A percentile compares a stretch with the other conserved stretches of the same genome.
Evolutionary conservation across 495 filamentous ascomycete species (phyloP).

Genomic region (Aspergillus mulundensis): DNA sequence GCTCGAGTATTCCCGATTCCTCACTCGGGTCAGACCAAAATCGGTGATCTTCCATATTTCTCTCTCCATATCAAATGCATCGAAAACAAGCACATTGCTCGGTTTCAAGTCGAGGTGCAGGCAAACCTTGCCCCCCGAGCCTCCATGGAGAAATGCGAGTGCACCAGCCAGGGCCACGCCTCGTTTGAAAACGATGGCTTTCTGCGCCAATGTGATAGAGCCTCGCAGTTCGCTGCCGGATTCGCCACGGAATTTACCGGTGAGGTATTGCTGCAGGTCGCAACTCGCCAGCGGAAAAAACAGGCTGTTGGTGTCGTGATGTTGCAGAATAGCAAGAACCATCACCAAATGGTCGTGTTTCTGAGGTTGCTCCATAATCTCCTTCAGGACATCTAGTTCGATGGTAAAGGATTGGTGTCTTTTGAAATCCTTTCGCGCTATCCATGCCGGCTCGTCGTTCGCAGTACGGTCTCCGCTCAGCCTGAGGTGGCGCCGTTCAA

Average conservation of each 20-base stretch:
- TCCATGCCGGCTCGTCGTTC: not conserved
- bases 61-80: slow-evolving; percentile 1
- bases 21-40: slow-evolving; percentile 26
- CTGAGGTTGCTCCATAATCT: slow-evolving; percentile 9
- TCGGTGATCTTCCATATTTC: slow-evolving; percentile 31
- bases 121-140: slow-evolving; percentile 15
- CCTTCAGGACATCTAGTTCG: slow-evolving; percentile 10
- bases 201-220: slow-evolving; percentile 4
- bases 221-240: not conserved
- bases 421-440: slow-evolving; percentile 19
- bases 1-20: slow-evolving; percentile 5
- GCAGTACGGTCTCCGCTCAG: not conserved
- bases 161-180: slow-evolving; percentile 18
- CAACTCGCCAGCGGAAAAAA: slow-evolving; percentile 18
- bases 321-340: slow-evolving; percentile 15
- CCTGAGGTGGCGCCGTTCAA: slow-evolving; percentile 13
- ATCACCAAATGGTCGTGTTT: slow-evolving; percentile 14
- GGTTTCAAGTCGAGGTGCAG: slow-evolving; percentile 43
- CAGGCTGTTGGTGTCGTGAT: slow-evolving; percentile 14
- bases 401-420: slow-evolving; percentile 5
- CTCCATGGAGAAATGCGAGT: slow-evolving; percentile 24
- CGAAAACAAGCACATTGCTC: slow-evolving; percentile 37
- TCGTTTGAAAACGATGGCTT: slow-evolving; percentile 10
- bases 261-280: slow-evolving; percentile 15
- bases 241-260: no score